Base-by-base conservation (phyloP, 805 yeast genomes). In the Ogataea neopini region DNA sequence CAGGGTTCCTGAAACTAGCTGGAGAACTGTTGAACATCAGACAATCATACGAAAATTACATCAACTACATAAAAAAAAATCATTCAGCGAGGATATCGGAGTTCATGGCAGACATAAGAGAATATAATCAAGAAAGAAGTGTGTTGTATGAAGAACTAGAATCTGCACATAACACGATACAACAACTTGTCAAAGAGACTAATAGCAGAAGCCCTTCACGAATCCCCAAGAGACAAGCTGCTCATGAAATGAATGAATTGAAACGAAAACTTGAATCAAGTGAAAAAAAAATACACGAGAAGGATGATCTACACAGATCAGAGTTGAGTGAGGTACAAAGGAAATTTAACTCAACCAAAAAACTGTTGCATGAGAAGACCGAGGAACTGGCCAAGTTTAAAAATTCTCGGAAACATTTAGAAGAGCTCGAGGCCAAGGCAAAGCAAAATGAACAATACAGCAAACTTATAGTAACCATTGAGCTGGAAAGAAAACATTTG, bases 131-230 rank as follows among this genome's bases (percentile, higher is more conserved):
- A 9, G 59, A 54, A 42, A 45, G 42, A 33, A 30, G n/a, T 13
- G 48, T 54, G 6, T 22, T 54, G 2, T 48, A 50, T 18, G 45
- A 42, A 34, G 58, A 54, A 36, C 45, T 54, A 15, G 47, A 48
- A 30, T 38, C 50, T 11, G 51, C 56, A 14, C 58, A 52, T 20
- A 32, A 30, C 17, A 25, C 28, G 35, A 13, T 48, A 11, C 40
- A 39, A 39, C 25, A 20, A 3, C 20, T 39, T 18, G 17, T 18
- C 19, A 18, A 13, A 25, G 15, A 23, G 2, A 17, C 32, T 7
- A 14, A 32, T 4, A 37, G 6, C 3, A 25, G n/a, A n/a, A n/a
- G n/a, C n/a, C n/a, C n/a, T n/a, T n/a, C n/a, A n/a, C n/a, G n/a
- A n/a, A n/a, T n/a, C n/a, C n/a, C n/a, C n/a, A n/a, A n/a, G n/a